Evolutionary conservation across 2,329 filamentous ascomycete species (phyloP).

Genomic region (Rutstroemia sp.): DNA sequence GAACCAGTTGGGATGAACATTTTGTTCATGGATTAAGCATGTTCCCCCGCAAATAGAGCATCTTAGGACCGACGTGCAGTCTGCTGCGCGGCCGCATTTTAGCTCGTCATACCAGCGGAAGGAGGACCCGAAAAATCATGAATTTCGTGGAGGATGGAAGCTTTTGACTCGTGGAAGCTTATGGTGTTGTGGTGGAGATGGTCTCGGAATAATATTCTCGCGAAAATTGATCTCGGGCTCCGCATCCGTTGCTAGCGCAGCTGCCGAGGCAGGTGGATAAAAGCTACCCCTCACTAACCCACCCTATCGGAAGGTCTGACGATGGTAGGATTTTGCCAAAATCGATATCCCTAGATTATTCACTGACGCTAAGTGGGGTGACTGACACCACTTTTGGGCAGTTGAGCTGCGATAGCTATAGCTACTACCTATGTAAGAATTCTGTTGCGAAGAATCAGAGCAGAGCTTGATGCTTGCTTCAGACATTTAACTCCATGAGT

Average conservation of each 20-base stretch:
- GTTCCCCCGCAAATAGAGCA: not conserved
- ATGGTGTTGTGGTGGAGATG: not conserved
- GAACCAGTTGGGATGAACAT: not conserved
- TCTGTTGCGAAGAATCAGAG: not conserved
- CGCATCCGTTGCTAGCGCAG: not conserved
- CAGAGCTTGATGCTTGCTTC: not conserved
- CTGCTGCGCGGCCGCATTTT: not conserved
- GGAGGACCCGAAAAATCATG: not conserved
- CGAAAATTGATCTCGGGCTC: not conserved
- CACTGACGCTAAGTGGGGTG: not conserved
- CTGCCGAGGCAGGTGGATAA: slow-evolving; percentile 3
- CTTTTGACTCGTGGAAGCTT: slow-evolving; percentile 5
- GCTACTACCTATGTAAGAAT: not conserved
- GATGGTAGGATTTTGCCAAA: slow-evolving; percentile 5
- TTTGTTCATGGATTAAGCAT: not conserved
- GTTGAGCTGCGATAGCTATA: not conserved
- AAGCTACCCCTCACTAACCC: slow-evolving; percentile 1
- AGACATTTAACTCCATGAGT: not conserved
- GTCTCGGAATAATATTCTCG: slow-evolving; percentile 8
- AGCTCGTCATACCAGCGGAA: not conserved
- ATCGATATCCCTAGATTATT: not conserved
- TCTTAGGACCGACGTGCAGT: slow-evolving; percentile 1
- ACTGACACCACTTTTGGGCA: not conserved
- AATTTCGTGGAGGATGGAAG: not conserved
- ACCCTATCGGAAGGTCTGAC: slow-evolving; percentile 4